Conservation (phyloP, 192 early-diverging fungal genomes). For the Polychytrium aggregatum region DNA sequence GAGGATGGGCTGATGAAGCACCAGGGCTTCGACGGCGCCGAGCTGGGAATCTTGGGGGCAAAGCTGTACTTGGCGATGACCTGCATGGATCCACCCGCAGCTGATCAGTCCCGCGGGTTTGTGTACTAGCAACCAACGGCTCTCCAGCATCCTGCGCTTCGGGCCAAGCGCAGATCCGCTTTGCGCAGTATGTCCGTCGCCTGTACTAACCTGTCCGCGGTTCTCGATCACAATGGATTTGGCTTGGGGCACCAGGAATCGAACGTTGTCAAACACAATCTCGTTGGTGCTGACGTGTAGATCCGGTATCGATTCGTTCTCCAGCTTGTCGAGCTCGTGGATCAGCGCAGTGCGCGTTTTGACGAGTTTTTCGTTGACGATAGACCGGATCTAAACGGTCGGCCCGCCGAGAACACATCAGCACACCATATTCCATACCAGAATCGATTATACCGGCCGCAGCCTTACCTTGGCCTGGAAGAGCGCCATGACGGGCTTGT, state of each 20-base stretch:
- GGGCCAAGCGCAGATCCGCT: too few relatives aligned
- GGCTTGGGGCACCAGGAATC: slow-evolving; percentile 35
- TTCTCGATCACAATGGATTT: slow-evolving; percentile 55
- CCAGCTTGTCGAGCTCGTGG: slow-evolving; percentile 63
- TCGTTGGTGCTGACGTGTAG: slow-evolving; percentile 43
- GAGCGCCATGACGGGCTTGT: slow-evolving; percentile 78
- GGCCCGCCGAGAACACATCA: too few relatives aligned
- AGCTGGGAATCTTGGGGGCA: slow-evolving; percentile 53
- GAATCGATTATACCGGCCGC: too few relatives aligned
- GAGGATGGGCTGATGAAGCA: slow-evolving; percentile 48
- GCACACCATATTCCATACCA: too few relatives aligned
- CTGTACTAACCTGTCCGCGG: slow-evolving; percentile 55
- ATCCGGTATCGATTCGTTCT: slow-evolving; percentile 69
- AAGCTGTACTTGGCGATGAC: slow-evolving; percentile 66
- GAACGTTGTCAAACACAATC: slow-evolving; percentile 64
- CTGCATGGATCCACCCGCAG: too few relatives aligned
- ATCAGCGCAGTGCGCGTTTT: slow-evolving; percentile 47
- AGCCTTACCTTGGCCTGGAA: slow-evolving; percentile 48
- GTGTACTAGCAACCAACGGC: not conserved
- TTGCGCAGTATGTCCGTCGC: too few relatives aligned
- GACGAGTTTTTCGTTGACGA: slow-evolving; percentile 45
- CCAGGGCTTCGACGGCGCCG: slow-evolving; percentile 57
- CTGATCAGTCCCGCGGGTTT: too few relatives aligned
- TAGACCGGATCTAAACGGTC: slow-evolving; percentile 50
- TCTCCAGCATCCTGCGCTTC: slow-evolving; percentile 6